Conservation (phyloP, 768 basidiomycete genomes). For the Butyriboletus loyo region DNA sequence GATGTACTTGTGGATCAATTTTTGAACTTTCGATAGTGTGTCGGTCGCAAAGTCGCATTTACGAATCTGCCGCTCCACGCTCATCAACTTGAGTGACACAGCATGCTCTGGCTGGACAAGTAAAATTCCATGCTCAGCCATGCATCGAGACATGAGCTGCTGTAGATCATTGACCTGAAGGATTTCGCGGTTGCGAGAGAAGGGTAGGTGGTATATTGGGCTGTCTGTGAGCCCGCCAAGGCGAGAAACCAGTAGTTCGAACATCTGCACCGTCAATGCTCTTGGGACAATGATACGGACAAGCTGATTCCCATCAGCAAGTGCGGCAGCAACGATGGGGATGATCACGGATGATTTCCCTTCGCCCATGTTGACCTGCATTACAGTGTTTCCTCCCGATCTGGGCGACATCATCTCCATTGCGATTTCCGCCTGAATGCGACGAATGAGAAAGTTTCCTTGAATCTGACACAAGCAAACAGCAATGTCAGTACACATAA, state of each 20-base stretch:
- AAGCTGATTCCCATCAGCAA: conserved; percentile 41
- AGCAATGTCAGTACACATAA: background rate
- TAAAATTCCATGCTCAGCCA: conserved; percentile 35
- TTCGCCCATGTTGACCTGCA: conserved; percentile 57
- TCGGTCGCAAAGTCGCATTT: background rate
- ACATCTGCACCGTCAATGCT: conserved; percentile 41
- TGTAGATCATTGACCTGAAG: conserved; percentile 22
- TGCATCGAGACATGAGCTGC: conserved; percentile 37
- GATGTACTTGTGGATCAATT: background rate
- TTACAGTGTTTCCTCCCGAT: conserved; percentile 31
- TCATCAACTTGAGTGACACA: conserved; percentile 45
- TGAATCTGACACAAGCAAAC: conserved; percentile 34
- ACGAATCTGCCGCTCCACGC: conserved; percentile 32
- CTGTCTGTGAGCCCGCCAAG: conserved; percentile 42
- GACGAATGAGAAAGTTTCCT: conserved; percentile 3
- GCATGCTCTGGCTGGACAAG: conserved; percentile 50
- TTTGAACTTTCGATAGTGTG: conserved; percentile 11
- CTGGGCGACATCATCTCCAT: conserved; percentile 43
- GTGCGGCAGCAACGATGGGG: conserved; percentile 37
- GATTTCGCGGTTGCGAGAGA: conserved; percentile 36
- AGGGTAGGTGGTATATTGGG: conserved; percentile 46
- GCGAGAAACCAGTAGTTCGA: conserved; percentile 39
- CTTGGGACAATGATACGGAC: conserved; percentile 48
- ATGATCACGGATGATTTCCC: conserved; percentile 47
- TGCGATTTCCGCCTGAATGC: conserved; percentile 39